phyloP scores from a whole-genome alignment of 495 filamentous ascomycete species.

The Astrothelium macrocarpum region DNA sequence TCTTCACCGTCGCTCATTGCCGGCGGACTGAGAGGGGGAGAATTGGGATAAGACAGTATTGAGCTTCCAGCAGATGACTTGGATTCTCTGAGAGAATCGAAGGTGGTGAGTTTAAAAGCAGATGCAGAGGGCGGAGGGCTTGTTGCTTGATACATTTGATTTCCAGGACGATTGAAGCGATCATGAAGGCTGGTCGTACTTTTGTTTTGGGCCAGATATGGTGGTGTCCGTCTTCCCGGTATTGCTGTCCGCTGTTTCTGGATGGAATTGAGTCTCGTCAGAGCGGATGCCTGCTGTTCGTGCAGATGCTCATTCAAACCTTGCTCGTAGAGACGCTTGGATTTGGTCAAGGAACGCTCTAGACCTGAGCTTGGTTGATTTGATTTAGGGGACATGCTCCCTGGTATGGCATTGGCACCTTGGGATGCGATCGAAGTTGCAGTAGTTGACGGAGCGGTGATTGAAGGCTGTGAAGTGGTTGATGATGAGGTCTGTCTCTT shows the following conservation, averaged over 20 bases:
- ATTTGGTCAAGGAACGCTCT: conserved; percentile 48
- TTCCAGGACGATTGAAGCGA: conserved; percentile 42
- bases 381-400: conserved; percentile 10
- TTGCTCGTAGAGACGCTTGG: conserved; percentile 75
- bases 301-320: conserved; percentile 68
- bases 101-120: conserved; percentile 24
- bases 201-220: conserved; percentile 33
- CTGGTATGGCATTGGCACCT: conserved; percentile 37
- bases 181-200: conserved; percentile 51
- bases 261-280: conserved; percentile 71
- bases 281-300: conserved; percentile 66
- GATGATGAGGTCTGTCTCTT: conserved; percentile 83
- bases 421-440: conserved; percentile 88
- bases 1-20: conserved; percentile 58
- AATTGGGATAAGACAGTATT: conserved; percentile 39
- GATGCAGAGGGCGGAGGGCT: conserved; percentile 43
- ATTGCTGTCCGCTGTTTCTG: conserved; percentile 46
- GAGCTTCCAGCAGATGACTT: conserved; percentile 28
- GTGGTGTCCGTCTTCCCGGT: conserved; percentile 36
- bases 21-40: conserved; percentile 64
- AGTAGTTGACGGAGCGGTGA: conserved; percentile 71
- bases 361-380: conserved; percentile 5
- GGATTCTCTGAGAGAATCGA: conserved; percentile 21
- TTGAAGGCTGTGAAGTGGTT: conserved; percentile 62
- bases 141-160: conserved; percentile 37